Percentiles rank a stretch among this genome's conserved stretches.
These are phyloP conservation scores for Arthroderma uncinatum DNA, from an alignment of 2,329 filamentous ascomycete species.

Conservation along the genomic window DNA sequence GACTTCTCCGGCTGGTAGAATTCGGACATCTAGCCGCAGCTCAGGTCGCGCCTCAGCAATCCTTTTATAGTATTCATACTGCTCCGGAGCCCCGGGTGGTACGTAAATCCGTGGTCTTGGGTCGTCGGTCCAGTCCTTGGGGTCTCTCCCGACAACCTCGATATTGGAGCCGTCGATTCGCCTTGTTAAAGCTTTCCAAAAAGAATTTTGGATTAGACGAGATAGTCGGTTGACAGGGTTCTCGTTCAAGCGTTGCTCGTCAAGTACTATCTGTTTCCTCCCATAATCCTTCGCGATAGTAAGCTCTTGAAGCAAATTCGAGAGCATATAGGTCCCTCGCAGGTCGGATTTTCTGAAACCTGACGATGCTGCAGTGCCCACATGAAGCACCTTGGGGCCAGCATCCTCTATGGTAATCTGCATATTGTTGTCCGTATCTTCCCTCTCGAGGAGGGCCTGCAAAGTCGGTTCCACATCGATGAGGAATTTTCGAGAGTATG, in stretches of 20 bases:
- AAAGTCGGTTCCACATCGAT: conserved; percentile 79
- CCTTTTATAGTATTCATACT: conserved; percentile 77
- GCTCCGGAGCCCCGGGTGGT: conserved; percentile 70
- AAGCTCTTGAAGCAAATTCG: conserved; percentile 89
- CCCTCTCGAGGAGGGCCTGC: conserved; percentile 64
- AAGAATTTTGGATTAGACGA: conserved; percentile 75
- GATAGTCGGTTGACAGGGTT: conserved; percentile 84
- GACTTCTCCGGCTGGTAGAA: conserved; percentile 56
- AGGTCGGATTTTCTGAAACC: conserved; percentile 83
- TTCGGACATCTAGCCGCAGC: conserved; percentile 74
- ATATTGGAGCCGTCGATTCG: conserved; percentile 74
- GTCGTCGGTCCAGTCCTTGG: conserved; percentile 90
- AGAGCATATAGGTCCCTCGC: conserved; percentile 92
- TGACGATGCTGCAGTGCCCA: conserved; percentile 75
- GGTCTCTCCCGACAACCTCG: conserved; percentile 73
- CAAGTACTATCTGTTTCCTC: conserved; percentile 77
- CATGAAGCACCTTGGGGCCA: conserved; percentile 78
- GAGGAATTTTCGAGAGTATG: conserved; percentile 65
- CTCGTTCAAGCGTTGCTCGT: conserved; percentile 84
- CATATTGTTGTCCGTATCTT: conserved; percentile 89
- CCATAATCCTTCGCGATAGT: conserved; percentile 85
- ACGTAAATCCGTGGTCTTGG: conserved; percentile 87
- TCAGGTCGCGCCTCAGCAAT: conserved; percentile 71
- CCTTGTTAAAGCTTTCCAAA: conserved; percentile 85
- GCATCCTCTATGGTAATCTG: conserved; percentile 96